A percentile compares a stretch with the other conserved stretches of the same genome.
Evolutionary conservation across 257 asterid species (phyloP).

Genomic region (Jasminum sambac): DNA sequence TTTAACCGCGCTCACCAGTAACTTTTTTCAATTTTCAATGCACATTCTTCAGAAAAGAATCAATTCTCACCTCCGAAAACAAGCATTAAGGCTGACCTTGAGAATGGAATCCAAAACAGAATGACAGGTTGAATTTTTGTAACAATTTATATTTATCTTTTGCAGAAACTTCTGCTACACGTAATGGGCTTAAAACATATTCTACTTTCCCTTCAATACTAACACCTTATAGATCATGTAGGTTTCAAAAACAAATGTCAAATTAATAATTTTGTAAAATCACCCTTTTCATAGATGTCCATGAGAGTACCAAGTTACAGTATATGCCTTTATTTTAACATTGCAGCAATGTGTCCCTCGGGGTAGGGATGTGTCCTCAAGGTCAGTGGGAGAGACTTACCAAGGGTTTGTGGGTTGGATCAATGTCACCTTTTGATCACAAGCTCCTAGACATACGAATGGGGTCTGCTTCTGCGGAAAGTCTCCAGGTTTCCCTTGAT

Average conservation of each 20-base stretch:
- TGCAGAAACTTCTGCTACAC: conserved; percentile 6
- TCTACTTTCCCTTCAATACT: conserved; percentile 8
- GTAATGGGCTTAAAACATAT: conserved; percentile 7
- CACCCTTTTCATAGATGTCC: conserved; percentile 10
- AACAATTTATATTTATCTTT: conserved; percentile 10
- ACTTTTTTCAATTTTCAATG: too few relatives aligned
- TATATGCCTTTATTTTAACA: background rate
- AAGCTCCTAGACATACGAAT: conserved; percentile 72
- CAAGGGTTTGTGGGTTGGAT: conserved; percentile 62
- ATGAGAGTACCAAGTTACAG: conserved; percentile 17
- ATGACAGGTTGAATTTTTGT: background rate
- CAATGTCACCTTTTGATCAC: conserved; percentile 91
- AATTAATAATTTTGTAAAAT: conserved; percentile 4
- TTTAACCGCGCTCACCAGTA: too few relatives aligned
- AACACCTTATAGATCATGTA: background rate
- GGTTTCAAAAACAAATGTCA: conserved; percentile 18
- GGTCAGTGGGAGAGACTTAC: conserved; percentile 78
- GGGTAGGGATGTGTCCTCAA: conserved; percentile 77
- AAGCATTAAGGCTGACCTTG: too few relatives aligned
- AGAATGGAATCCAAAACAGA: too few relatives aligned
- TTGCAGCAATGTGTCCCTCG: conserved; percentile 72
- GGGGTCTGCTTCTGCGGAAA: conserved; percentile 47
- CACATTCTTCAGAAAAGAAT: too few relatives aligned
- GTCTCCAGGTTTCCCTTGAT: conserved; percentile 66
- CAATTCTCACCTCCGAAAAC: too few relatives aligned